Base-by-base conservation (phyloP, 352 stramenopile species). In the Phytophthora boehmeriae region DNA sequence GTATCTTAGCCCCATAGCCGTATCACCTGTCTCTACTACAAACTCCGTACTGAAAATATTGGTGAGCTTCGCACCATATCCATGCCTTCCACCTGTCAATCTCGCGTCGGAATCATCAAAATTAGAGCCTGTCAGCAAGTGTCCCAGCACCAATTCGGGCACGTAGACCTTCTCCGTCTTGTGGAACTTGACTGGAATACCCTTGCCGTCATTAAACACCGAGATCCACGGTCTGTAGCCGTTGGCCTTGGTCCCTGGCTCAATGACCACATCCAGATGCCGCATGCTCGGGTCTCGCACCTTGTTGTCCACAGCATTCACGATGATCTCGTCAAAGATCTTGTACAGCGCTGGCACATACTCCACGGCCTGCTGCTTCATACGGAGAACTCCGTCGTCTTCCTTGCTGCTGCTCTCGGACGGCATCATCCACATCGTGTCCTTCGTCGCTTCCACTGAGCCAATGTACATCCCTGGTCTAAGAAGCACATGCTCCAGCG, bases 41-140 rank as follows among this genome's bases (percentile, higher is more conserved):
- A 99, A 99, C 66, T 99, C 79, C 5, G 74, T 97, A 55, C 93
- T 99, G 76, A 99, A 99, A 68, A 99, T 99, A 75, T 99, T 99
- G 19, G 98, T 98, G 25, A 99, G 81, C 73, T 99, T 98, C 23
- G 95, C 96, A 13, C 96, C 96, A 69, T 98, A 98, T 48, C 96
- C 96, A 66, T 99, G 96, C 30, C 95, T 77, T 14, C 96, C 96
- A 23, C 96, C 98, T 0, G 98, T 99, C 22, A 98, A 96, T 75
- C 98, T 98, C 63, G 98, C 94, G 57, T 96, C 97, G 19, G 95
- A 73, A 69, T 99, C 97, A 62, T 99, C 96, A 78, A 99, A 99
- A 85, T 99, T 99, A 16, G 90, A 98, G 58, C 98, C 96, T 2
- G 98, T 99, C 30, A 99, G 80, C 25, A 99, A 72, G 68, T 99